These are phyloP conservation scores for Trifolium dubium DNA, from an alignment of 306 rosid genomes.

Conservation along the genomic window DNA sequence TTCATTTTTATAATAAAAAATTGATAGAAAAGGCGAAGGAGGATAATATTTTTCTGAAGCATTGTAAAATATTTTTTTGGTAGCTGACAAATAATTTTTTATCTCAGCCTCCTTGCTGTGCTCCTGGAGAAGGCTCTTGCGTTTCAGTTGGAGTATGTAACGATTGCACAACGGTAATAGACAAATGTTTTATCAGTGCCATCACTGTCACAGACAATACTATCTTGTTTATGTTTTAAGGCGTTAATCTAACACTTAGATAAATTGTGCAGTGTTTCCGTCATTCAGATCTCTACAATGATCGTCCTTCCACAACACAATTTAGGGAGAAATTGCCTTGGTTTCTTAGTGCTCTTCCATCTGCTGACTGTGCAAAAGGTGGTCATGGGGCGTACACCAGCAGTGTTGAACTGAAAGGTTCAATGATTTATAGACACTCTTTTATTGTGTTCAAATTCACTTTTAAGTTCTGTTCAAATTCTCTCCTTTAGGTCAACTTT, in stretches of 20 bases:
- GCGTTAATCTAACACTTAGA: conserved; percentile 37
- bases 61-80: conserved; percentile 25
- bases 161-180: conserved; percentile 93
- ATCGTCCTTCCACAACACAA: conserved; percentile 83
- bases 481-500: conserved; percentile 22
- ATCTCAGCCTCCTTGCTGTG: conserved; percentile 93
- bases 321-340: conserved; percentile 93
- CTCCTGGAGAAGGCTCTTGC: conserved; percentile 68
- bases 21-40: conserved; percentile 1
- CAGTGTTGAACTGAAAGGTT: conserved; percentile 92
- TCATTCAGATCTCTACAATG: conserved; percentile 71
- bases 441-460: conserved; percentile 27
- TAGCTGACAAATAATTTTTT: conserved; percentile 40
- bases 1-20: not conserved
- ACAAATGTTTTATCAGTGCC: conserved; percentile 30
- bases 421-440: conserved; percentile 39
- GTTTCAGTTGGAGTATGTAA: conserved; percentile 73
- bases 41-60: conserved; percentile 29
- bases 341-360: conserved; percentile 93
- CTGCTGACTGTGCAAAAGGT: conserved; percentile 99
- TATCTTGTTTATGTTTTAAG: conserved; percentile 36
- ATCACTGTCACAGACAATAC: not conserved
- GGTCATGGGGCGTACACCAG: conserved; percentile 98
- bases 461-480: conserved; percentile 10
- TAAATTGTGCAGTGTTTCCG: conserved; percentile 79